Conservation (phyloP, 371 early-diverging fungal species). For the Smittium culicis region DNA sequence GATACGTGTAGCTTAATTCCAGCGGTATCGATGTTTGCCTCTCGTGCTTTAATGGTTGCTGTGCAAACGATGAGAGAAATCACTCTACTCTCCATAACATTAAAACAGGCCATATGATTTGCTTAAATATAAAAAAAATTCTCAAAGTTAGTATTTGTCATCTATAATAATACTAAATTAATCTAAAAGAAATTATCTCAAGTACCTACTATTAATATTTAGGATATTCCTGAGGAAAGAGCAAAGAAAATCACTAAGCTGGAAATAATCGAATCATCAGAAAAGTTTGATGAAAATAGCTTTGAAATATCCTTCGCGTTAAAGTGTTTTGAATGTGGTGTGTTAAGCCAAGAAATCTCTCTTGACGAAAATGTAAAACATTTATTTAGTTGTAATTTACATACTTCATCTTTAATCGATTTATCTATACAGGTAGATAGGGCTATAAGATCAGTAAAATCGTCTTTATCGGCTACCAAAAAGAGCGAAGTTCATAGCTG, state of each 20-base stretch:
- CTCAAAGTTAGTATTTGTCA: too few relatives aligned
- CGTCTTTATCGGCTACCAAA: constrained; percentile 61
- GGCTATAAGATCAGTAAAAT: constrained; percentile 51
- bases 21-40: constrained; percentile 82
- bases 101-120: constrained; percentile 58
- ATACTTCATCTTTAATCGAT: not conserved
- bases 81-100: constrained; percentile 63
- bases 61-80: constrained; percentile 40
- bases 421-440: constrained; percentile 14
- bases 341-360: constrained; percentile 3
- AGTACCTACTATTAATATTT: too few relatives aligned
- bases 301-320: constrained; percentile 47
- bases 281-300: constrained; percentile 38
- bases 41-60: constrained; percentile 85
- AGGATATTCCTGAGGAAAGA: constrained; percentile 28
- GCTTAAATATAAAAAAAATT: constrained; percentile 64
- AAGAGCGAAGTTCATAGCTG: constrained; percentile 83
- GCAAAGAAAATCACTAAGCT: constrained; percentile 77
- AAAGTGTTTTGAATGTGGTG: constrained; percentile 15
- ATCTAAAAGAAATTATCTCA: too few relatives aligned
- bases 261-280: constrained; percentile 45
- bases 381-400: not conserved
- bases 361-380: constrained; percentile 14
- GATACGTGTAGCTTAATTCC: too few relatives aligned
- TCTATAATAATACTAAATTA: too few relatives aligned